A percentile compares a stretch with the other conserved stretches of the same genome.
Evolutionary conservation across 1,139 yeast genomes (phyloP).

Genomic region (Arxiozyma heterogenica): DNA sequence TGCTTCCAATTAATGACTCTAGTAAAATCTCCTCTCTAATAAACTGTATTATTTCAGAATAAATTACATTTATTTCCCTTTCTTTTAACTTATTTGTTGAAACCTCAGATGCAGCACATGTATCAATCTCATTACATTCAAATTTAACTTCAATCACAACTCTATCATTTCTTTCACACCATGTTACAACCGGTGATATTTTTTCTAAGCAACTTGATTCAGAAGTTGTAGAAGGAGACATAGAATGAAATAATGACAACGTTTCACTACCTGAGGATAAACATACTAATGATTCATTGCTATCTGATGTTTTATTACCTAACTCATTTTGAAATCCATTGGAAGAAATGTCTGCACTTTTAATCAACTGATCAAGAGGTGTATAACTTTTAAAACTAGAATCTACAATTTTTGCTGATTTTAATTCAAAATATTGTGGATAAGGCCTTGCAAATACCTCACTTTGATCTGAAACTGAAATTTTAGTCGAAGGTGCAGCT

Average conservation of each 20-base stretch:
- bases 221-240: background rate
- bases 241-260: background rate
- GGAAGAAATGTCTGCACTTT: conserved; percentile 23
- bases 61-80: background rate
- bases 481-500: background rate
- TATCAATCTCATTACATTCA: background rate
- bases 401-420: conserved; percentile 6
- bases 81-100: background rate
- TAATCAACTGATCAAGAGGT: conserved; percentile 24
- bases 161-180: background rate
- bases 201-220: background rate
- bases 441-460: background rate
- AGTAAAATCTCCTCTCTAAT: background rate
- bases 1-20: background rate
- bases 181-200: background rate
- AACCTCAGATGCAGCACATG: background rate
- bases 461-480: background rate
- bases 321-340: conserved; percentile 10
- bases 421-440: conserved; percentile 15
- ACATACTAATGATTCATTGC: background rate
- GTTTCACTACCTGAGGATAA: conserved; percentile 1
- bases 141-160: background rate
- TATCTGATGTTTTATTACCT: conserved; percentile 1
- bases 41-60: background rate
- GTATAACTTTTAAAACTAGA: conserved; percentile 11